phyloP scores from a whole-genome alignment of 179 eudicot species.

The Silene vulgaris region DNA sequence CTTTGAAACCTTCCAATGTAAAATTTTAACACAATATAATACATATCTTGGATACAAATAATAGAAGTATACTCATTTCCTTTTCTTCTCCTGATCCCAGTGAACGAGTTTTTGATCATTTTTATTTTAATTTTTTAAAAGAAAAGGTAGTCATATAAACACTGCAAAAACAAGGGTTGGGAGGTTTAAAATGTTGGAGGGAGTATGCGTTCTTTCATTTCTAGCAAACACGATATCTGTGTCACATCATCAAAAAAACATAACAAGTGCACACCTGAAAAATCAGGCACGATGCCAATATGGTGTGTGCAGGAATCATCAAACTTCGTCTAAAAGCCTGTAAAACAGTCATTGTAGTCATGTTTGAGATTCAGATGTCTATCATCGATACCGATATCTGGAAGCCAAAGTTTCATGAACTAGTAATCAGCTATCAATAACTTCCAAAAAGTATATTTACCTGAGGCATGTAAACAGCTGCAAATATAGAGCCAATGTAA shows the following conservation, averaged over 20 bases:
- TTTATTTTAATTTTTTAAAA: too few relatives aligned
- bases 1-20: neutral
- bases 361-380: neutral
- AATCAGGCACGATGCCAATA: slow-evolving; percentile 62
- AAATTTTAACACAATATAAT: neutral
- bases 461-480: slow-evolving; percentile 72
- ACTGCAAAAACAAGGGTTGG: too few relatives aligned
- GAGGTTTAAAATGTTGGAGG: too few relatives aligned
- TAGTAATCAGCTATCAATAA: neutral
- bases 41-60: neutral
- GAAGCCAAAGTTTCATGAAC: neutral
- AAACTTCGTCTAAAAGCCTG: slow-evolving; percentile 78
- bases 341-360: slow-evolving; percentile 24
- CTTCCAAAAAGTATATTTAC: slow-evolving; percentile 33
- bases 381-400: slow-evolving; percentile 1
- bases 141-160: too few relatives aligned
- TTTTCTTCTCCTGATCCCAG: neutral
- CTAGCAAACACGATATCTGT: neutral
- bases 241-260: neutral
- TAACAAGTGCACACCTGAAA: slow-evolving; percentile 57
- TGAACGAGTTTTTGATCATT: neutral
- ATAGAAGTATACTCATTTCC: neutral
- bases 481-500: slow-evolving; percentile 68
- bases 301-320: slow-evolving; percentile 81
- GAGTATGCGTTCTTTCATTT: neutral